A percentile compares a stretch with the other conserved stretches of the same genome.
Conservation (phyloP, 2,329 filamentous ascomycete species). For the Coniochaeta ligniaria region DNA sequence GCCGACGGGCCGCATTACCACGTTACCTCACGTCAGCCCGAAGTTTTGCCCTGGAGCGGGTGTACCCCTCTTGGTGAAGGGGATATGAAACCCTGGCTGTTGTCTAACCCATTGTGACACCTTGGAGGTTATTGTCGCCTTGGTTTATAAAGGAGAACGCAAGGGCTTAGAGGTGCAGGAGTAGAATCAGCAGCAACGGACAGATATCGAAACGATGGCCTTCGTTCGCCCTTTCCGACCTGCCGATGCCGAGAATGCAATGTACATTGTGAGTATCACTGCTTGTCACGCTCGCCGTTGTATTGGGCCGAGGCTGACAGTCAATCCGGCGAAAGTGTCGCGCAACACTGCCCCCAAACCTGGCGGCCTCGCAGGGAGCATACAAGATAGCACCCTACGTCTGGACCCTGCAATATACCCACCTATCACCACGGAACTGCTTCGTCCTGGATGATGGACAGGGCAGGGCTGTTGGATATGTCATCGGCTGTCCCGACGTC, state of each 20-base stretch:
- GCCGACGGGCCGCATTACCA: not conserved
- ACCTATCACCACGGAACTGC: constrained; percentile 35
- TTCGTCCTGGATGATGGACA: constrained; percentile 41
- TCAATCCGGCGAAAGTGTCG: constrained; percentile 29
- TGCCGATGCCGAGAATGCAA: constrained; percentile 31
- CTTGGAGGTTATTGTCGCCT: not conserved
- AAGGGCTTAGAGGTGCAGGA: too few relatives aligned
- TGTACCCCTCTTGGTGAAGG: not conserved
- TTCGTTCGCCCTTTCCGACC: constrained; percentile 34
- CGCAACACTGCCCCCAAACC: constrained; percentile 35
- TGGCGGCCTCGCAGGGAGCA: constrained; percentile 25
- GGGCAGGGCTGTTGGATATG: constrained; percentile 39
- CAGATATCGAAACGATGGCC: constrained; percentile 24
- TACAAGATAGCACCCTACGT: constrained; percentile 36
- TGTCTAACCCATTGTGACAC: not conserved
- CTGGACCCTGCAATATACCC: constrained; percentile 44
- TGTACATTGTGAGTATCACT: constrained; percentile 28
- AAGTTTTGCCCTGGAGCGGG: not conserved
- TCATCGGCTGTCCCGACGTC: constrained; percentile 37
- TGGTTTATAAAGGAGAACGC: not conserved
- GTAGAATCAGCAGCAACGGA: too few relatives aligned
- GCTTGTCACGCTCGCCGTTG: not conserved
- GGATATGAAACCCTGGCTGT: not conserved
- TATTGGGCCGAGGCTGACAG: not conserved
- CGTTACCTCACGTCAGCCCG: not conserved